A percentile compares a stretch with the other conserved stretches of the same genome.
Evolutionary conservation across 805 yeast species (phyloP).

Genomic region (Saccharomycopsis fodiens): DNA sequence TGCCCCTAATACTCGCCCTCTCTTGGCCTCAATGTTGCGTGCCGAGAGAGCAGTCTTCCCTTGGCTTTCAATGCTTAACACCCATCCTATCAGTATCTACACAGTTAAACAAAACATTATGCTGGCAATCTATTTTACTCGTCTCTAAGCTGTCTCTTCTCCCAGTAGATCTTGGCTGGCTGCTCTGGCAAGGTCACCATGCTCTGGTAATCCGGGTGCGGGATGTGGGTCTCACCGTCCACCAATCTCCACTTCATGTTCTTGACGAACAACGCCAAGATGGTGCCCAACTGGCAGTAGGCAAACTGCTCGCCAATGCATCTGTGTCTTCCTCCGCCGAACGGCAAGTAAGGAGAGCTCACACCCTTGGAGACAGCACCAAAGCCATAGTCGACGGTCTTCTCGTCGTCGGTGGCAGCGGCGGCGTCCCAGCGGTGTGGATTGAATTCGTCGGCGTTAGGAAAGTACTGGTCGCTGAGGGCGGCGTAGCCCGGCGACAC

Average conservation of each 20-base stretch:
- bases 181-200: conserved; percentile 89
- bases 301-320: conserved; percentile 99
- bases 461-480: conserved; percentile 71
- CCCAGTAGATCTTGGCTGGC: conserved; percentile 70
- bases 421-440: conserved; percentile 81
- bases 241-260: conserved; percentile 71
- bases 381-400: conserved; percentile 84
- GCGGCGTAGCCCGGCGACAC: conserved; percentile 92
- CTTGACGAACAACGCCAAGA: conserved; percentile 67
- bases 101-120: too few relatives aligned
- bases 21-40: too few relatives aligned
- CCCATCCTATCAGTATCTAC: too few relatives aligned
- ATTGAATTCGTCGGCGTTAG: conserved; percentile 60
- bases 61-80: too few relatives aligned
- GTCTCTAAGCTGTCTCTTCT: conserved; percentile 42
- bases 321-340: conserved; percentile 99
- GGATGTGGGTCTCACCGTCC: conserved; percentile 42
- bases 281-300: conserved; percentile 81
- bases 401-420: conserved; percentile 27
- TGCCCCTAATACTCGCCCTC: too few relatives aligned
- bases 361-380: conserved; percentile 96
- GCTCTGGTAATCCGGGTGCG: conserved; percentile 70
- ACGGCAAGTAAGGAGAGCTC: conserved; percentile 90
- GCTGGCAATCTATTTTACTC: conserved; percentile 6
- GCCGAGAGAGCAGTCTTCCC: too few relatives aligned